Percentiles rank a stretch among this genome's conserved stretches.
phyloP scores from a whole-genome alignment of 192 early-diverging fungal species.

The Geosiphon pyriformis region DNA sequence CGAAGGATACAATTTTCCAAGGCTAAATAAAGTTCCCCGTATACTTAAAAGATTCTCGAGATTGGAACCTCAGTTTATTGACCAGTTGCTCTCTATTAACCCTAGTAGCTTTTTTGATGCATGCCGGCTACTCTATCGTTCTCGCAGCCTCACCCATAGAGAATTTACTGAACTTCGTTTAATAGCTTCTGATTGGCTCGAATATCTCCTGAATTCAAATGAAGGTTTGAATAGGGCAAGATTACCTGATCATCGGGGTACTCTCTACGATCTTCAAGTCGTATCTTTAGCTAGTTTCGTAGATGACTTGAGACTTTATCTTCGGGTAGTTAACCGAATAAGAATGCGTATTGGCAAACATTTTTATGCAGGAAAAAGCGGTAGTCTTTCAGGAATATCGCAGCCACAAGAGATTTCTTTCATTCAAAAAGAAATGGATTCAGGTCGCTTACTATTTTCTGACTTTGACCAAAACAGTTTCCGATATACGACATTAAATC shows the following conservation, averaged over 20 bases:
- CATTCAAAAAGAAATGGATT: background rate
- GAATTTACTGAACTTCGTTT: conserved; percentile 50
- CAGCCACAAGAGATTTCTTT: conserved; percentile 26
- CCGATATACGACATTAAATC: conserved; percentile 41
- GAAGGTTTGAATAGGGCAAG: conserved; percentile 47
- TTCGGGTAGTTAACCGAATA: conserved; percentile 50
- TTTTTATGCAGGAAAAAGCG: conserved; percentile 39
- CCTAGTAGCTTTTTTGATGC: conserved; percentile 47
- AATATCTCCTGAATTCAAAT: conserved; percentile 49
- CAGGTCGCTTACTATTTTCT: conserved; percentile 5
- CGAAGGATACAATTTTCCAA: conserved; percentile 59
- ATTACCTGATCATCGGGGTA: conserved; percentile 50
- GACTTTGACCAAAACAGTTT: background rate
- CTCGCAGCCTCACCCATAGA: conserved; percentile 49
- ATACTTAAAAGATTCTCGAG: conserved; percentile 37
- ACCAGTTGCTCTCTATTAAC: conserved; percentile 45
- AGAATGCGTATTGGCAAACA: conserved; percentile 60
- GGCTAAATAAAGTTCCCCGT: conserved; percentile 44
- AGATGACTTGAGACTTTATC: conserved; percentile 48
- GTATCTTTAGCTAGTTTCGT: conserved; percentile 48
- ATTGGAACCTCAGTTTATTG: conserved; percentile 3
- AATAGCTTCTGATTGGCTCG: conserved; percentile 46
- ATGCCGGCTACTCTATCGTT: conserved; percentile 43
- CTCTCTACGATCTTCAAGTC: conserved; percentile 53
- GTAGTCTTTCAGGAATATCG: conserved; percentile 29